Evolutionary conservation across 2,329 filamentous ascomycete genomes (phyloP).

Genomic region (Dothistroma pini): DNA sequence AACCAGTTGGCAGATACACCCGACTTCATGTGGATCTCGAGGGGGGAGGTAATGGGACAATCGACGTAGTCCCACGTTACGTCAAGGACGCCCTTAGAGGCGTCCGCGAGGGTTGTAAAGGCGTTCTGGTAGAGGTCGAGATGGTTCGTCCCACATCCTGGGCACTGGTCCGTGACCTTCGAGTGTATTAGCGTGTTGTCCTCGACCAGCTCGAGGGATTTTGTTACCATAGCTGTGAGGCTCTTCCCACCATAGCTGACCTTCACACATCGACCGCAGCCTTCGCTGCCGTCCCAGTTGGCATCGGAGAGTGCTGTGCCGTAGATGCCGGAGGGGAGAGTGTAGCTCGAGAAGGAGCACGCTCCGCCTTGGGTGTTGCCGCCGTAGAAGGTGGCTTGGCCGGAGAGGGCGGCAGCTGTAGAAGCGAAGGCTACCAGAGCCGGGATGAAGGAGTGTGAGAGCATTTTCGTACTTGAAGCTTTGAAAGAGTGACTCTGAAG

Average conservation of each 20-base stretch:
- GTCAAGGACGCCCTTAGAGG: constrained; percentile 47
- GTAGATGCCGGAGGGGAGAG: constrained; percentile 55
- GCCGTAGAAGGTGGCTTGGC: constrained; percentile 28
- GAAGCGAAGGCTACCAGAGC: constrained; percentile 18
- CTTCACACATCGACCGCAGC: constrained; percentile 60
- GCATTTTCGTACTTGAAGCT: constrained; percentile 10
- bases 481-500: not conserved
- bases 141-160: constrained; percentile 52
- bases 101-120: constrained; percentile 47
- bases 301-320: constrained; percentile 60
- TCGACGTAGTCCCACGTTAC: constrained; percentile 50
- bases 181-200: constrained; percentile 4
- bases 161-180: constrained; percentile 56
- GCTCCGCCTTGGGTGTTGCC: constrained; percentile 49
- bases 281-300: constrained; percentile 54
- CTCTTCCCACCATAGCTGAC: constrained; percentile 52
- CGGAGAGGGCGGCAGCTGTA: constrained; percentile 19
- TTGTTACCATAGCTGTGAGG: constrained; percentile 61
- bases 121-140: constrained; percentile 55
- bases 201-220: not conserved
- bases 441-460: constrained; percentile 11
- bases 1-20: constrained; percentile 54
- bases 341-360: constrained; percentile 63
- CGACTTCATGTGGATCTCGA: constrained; percentile 53
- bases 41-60: constrained; percentile 50